Conservation (phyloP, 2,329 filamentous ascomycete species). For the Aureobasidium vineae region DNA sequence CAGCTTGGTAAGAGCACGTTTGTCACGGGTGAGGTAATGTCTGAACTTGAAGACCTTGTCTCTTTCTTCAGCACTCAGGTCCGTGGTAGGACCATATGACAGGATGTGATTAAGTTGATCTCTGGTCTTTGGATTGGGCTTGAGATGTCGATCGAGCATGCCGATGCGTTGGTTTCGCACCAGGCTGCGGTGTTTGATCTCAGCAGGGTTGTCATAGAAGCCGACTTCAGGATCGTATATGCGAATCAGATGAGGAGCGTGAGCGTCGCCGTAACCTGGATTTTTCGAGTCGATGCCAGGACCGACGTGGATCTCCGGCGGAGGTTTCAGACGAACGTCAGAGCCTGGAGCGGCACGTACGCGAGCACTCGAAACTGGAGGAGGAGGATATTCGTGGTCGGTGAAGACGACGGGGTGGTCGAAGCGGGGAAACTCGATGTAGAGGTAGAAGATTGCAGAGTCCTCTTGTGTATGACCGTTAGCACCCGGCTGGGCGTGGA, state of each 20-base stretch:
- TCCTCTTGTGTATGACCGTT: constrained; percentile 46
- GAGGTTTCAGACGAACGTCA: constrained; percentile 70
- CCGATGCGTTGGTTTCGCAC: constrained; percentile 91
- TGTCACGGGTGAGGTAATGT: constrained; percentile 90
- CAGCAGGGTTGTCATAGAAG: constrained; percentile 85
- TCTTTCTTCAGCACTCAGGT: constrained; percentile 84
- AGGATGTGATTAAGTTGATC: constrained; percentile 91
- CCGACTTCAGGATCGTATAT: constrained; percentile 95
- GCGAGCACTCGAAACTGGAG: constrained; percentile 71
- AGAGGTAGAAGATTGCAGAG: constrained; percentile 72
- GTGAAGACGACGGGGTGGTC: constrained; percentile 95
- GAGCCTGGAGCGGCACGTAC: constrained; percentile 57
- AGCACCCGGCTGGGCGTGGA: constrained; percentile 27
- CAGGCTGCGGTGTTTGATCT: constrained; percentile 88
- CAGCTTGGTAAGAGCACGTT: constrained; percentile 84
- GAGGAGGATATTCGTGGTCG: constrained; percentile 86
- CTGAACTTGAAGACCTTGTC: constrained; percentile 97
- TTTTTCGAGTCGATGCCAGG: constrained; percentile 70
- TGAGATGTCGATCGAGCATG: constrained; percentile 91
- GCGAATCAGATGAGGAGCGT: constrained; percentile 65
- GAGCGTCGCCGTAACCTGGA: constrained; percentile 48
- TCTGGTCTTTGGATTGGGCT: constrained; percentile 91
- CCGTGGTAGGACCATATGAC: constrained; percentile 87
- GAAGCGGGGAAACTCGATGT: constrained; percentile 89
- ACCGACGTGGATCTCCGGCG: constrained; percentile 84